Base-by-base conservation (phyloP, 106 monocot genomes). In the Vanilla planifolia region DNA sequence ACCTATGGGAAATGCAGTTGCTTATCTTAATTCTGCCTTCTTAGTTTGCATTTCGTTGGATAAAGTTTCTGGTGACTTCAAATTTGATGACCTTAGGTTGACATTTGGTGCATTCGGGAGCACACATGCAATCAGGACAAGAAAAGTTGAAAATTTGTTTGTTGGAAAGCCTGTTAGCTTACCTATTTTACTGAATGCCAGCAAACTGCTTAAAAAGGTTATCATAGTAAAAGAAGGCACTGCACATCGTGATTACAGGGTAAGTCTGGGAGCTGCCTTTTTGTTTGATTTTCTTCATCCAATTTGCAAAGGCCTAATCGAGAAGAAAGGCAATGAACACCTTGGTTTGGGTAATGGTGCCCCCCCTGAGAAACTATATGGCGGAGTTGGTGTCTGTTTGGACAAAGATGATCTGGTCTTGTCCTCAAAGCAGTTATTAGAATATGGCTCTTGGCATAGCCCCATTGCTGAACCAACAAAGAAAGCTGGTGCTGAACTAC, bases 11-110 rank as follows among this genome's bases (percentile, higher is more conserved):
- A 85, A 85, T 83, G 89, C 93, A 14, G 48, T 89, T 37, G 64
- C 85, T 51, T 89, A 94, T 71, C 65, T 80, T 5, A 89, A 89
- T 73, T 77, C 82, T 55, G 82, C 89, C 67, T 94, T 89, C 62
- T 51, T 85, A 50, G 89, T 77, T 66, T 55, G 75, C 9, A 43
- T 78, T 39, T 72, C 71, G 17, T 34, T 43, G 14, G 61, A 67
- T 67, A 44, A 77, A n/a, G 37, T 8, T 8, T 70, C 81, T 16
- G 76, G 60, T n/a, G 22, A 66, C 46, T 13, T 24, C 60, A 22
- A 55, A 20, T 8, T 94, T 1, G 65, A 82, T 9, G 70, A 75
- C 37, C 0, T 79, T 13, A 71, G 36, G 8, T 67, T 94, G 64
- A 82, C 72, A 52, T 94, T 94, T 60, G 93, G 93, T 55, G 89